A percentile compares a stretch with the other conserved stretches of the same genome.
Evolutionary conservation across 495 filamentous ascomycete genomes (phyloP).

Genomic region (Neurospora sp.): DNA sequence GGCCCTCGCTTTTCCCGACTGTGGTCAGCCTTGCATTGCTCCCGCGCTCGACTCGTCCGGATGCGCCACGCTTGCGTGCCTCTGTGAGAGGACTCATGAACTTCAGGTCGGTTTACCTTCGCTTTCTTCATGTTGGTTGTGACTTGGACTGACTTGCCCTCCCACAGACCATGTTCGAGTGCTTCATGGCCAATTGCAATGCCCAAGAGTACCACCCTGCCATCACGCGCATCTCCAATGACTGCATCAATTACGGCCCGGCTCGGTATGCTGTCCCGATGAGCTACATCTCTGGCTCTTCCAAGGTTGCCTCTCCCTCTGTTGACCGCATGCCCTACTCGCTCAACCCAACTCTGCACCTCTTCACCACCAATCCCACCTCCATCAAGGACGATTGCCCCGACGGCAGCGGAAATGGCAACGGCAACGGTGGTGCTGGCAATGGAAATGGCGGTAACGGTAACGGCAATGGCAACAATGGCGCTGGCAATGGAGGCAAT

Average conservation of each 20-base stretch:
- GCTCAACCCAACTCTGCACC: not conserved
- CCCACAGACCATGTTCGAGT: constrained; percentile 13
- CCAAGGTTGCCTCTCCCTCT: constrained; percentile 5
- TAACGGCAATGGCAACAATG: not conserved
- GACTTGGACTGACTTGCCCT: not conserved
- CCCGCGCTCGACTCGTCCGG: not conserved
- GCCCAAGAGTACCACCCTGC: constrained; percentile 13
- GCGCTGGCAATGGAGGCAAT: not conserved
- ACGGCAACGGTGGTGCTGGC: not conserved
- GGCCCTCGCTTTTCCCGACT: constrained; percentile 7
- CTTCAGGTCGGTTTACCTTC: constrained; percentile 8
- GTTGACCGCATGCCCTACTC: not conserved
- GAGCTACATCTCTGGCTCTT: constrained; percentile 16
- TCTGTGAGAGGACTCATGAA: constrained; percentile 9
- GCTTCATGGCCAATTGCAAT: constrained; percentile 16
- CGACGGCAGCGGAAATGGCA: not conserved
- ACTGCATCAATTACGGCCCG: constrained; percentile 34
- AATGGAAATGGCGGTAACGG: not conserved
- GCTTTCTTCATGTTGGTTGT: not conserved
- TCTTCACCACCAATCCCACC: not conserved
- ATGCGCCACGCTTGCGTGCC: constrained; percentile 2
- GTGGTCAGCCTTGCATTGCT: constrained; percentile 7
- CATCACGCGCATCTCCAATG: constrained; percentile 7
- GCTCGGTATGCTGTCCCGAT: constrained; percentile 22
- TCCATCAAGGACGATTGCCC: not conserved